Base-by-base conservation (phyloP, 176 grass and related monocot genomes). In the Dendrocalamus sinicus region DNA sequence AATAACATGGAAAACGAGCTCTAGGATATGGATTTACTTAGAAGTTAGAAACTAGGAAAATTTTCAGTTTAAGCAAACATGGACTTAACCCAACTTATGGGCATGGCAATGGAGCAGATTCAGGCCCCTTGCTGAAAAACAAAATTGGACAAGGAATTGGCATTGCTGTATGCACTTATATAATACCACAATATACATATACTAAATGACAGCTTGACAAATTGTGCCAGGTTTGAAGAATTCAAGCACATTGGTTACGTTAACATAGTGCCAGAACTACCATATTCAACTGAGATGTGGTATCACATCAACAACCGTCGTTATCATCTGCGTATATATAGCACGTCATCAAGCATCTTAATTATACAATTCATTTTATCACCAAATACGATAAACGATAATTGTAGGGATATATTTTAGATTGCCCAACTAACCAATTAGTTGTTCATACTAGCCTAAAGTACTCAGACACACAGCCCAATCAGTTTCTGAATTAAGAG, bases 131-230 rank as follows among this genome's bases (percentile, higher is more conserved):
- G n/a, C 59, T 0, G n/a, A 23, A 62, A 26, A 17, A 54, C 52
- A 17, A 54, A 17, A 19, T 7, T 17, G 52, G 52, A 2, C 16
- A 7, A 54, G 52, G 5, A 54, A 54, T 54, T 19, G 52, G 53
- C 17, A 55, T 55, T 55, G 14, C 6, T 52, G 12, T 50, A 16
- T 15, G 50, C 20, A n/a, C 55, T 2, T n/a, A n/a, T 59, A 59
- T 59, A 59, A 59, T 59, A 22, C 53, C 14, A 26, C 10, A 48
- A 72, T 45, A 71, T 46, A 1, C 9, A 44, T 43, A 37, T 66
- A 50, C 62, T 46, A 68, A 32, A 20, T 20, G 50, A 12, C 19
- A 81, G 12, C 17, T 68, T 54, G 63, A 81, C 63, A 81, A 81
- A 47, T 24, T 81, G 47, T 67, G 44, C 19, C 47, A 39, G 30